Evolutionary conservation across 2,329 filamentous ascomycete species (phyloP).

Genomic region (Beauveria brongniartii): DNA sequence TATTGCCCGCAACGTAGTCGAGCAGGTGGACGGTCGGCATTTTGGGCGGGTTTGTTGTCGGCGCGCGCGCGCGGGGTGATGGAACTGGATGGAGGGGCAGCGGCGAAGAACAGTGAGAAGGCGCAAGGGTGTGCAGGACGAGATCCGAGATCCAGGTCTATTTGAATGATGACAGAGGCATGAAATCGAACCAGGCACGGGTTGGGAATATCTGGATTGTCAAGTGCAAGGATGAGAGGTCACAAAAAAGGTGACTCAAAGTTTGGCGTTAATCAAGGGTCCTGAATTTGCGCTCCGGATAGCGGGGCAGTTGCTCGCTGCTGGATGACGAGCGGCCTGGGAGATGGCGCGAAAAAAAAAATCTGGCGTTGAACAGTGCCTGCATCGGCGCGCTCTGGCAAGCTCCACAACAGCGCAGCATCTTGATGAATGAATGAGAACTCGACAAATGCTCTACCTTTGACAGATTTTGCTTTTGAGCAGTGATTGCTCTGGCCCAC

Average conservation of each 20-base stretch:
- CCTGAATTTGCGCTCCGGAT: constrained; percentile 15
- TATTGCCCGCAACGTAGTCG: constrained; percentile 92
- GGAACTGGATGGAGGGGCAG: constrained; percentile 6
- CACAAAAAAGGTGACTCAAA: constrained; percentile 1
- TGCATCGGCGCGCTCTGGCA: not conserved
- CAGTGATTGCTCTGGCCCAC: not conserved
- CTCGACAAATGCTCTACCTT: not conserved
- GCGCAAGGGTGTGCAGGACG: not conserved
- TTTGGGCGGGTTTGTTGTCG: constrained; percentile 19
- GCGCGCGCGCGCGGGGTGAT: not conserved
- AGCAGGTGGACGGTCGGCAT: constrained; percentile 74
- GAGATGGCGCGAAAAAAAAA: not conserved
- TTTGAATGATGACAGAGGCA: not conserved
- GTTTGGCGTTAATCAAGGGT: not conserved
- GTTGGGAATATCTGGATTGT: not conserved
- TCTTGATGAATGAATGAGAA: not conserved
- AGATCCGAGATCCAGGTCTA: not conserved
- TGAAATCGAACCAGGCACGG: not conserved
- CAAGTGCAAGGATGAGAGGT: constrained; percentile 1
- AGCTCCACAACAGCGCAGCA: not conserved
- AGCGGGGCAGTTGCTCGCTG: constrained; percentile 17
- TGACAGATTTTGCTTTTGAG: not conserved
- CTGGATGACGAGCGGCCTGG: not conserved
- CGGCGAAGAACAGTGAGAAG: not conserved
- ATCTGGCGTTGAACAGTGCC: not conserved